Base-by-base conservation (phyloP, 805 yeast species). In the Nematodospora valgi region DNA sequence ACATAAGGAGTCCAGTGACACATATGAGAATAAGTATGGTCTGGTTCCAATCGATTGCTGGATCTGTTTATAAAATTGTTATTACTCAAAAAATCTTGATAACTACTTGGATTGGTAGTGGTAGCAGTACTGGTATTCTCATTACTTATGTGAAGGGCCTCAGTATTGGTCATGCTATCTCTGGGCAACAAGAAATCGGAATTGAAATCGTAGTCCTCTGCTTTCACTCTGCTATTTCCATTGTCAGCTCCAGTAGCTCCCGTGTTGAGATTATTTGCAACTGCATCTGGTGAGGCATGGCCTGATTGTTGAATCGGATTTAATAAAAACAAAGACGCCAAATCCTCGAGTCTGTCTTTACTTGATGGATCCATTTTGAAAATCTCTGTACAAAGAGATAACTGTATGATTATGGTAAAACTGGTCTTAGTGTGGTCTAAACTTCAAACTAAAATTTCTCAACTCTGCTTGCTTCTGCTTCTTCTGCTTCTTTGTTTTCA, bases 281-380 rank as follows among this genome's bases (percentile, higher is more conserved):
- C 22, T 29, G 31, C 18, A 15, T 29, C 26, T 15, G 35, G 17
- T 34, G 41, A 14, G 35, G n/a, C n/a, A n/a, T n/a, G n/a, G n/a
- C n/a, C n/a, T n/a, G 21, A 28, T 18, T 12, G 49, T n/a, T n/a
- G n/a, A n/a, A n/a, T n/a, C n/a, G n/a, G n/a, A 33, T 61, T 62
- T 17, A 64, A 49, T 20, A 67, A 48, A 32, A 67, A 67, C 27
- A 67, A 51, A 26, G 70, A 56, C 30, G 71, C 62, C 15, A 67
- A 51, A 44, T 67, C 72, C 39, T 67, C 70, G 16, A 38, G 31
- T 27, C 33, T 31, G 16, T 38, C 39, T 30, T 38, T 38, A 16
- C 24, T 37, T 10, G 39, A 26, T 16, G 41, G 14, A n/a, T 35
- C 39, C 38, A 34, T 34, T 20, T n/a, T 8, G 32, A 22, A 10